Conservation (phyloP, 2,329 filamentous ascomycete species). For the Rhynchosporium agropyri region DNA sequence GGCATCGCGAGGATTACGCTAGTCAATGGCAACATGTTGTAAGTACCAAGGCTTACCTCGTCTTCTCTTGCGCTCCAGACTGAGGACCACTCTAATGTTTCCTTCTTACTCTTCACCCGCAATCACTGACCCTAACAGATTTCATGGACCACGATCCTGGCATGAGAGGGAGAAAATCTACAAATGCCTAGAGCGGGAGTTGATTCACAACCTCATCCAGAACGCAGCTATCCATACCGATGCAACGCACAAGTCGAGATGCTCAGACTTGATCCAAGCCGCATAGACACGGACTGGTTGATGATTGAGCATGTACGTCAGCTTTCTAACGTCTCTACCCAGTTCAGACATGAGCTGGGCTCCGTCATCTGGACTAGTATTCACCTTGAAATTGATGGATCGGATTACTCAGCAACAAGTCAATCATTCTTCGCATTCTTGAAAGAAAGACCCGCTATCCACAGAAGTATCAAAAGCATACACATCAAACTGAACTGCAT, state of each 20-base stretch:
- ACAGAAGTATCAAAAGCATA: neutral
- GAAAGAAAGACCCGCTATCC: neutral
- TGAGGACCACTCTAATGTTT: too few species aligned
- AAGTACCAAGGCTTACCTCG: too few species aligned
- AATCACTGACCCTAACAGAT: neutral
- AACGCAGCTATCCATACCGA: neutral
- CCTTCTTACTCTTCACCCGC: too few species aligned
- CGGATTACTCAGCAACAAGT: neutral
- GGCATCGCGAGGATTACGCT: too few species aligned
- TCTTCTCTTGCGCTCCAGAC: too few species aligned
- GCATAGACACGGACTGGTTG: neutral
- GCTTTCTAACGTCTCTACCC: slow-evolving; percentile 7
- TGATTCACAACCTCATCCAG: neutral
- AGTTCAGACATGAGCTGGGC: slow-evolving; percentile 10
- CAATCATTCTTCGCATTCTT: neutral
- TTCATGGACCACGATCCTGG: neutral
- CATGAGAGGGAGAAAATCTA: neutral
- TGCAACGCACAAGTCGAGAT: neutral
- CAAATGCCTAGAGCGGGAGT: neutral
- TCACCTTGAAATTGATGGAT: neutral
- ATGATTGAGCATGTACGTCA: neutral
- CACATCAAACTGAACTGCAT: neutral
- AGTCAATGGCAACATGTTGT: too few species aligned
- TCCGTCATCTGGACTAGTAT: neutral
- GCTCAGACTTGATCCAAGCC: neutral